Conservation (phyloP, 441 rosid species). For the Jatropha multifida region DNA sequence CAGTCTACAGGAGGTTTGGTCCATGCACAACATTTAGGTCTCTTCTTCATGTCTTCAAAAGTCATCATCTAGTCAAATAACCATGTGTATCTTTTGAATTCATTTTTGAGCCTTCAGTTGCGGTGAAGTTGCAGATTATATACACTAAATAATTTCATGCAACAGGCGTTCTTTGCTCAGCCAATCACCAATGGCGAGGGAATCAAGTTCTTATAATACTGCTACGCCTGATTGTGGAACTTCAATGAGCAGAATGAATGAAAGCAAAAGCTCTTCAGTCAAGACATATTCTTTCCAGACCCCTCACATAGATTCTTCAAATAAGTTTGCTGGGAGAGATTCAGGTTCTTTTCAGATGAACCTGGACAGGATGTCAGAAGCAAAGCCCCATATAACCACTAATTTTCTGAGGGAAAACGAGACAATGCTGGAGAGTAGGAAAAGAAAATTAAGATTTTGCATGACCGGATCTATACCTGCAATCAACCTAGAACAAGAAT, state of each 20-base stretch:
- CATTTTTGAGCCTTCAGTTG: slow-evolving; percentile 1
- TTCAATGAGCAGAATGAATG: slow-evolving; percentile 32
- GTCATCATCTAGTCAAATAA: neutral
- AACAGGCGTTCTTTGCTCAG: slow-evolving; percentile 91
- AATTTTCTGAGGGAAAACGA: slow-evolving; percentile 32
- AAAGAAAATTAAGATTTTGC: slow-evolving; percentile 52
- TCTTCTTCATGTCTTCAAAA: neutral
- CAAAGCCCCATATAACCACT: slow-evolving; percentile 26
- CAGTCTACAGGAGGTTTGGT: neutral
- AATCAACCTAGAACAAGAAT: slow-evolving; percentile 62
- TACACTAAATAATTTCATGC: slow-evolving; percentile 15
- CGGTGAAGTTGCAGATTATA: neutral
- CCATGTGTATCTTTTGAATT: neutral
- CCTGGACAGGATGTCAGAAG: slow-evolving; percentile 31
- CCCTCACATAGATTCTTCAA: slow-evolving; percentile 34
- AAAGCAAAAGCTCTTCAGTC: slow-evolving; percentile 43
- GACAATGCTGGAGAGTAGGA: slow-evolving; percentile 36
- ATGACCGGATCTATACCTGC: slow-evolving; percentile 44
- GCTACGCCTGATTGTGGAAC: slow-evolving; percentile 43
- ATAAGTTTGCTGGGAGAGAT: slow-evolving; percentile 29
- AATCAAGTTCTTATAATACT: slow-evolving; percentile 31
- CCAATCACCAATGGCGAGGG: slow-evolving; percentile 72
- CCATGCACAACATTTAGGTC: neutral
- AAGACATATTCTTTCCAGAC: slow-evolving; percentile 43
- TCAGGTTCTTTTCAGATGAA: slow-evolving; percentile 28